These are phyloP conservation scores for Talaromyces sp. DNA, from an alignment of 2,329 filamentous ascomycete species.

Conservation along the genomic window DNA sequence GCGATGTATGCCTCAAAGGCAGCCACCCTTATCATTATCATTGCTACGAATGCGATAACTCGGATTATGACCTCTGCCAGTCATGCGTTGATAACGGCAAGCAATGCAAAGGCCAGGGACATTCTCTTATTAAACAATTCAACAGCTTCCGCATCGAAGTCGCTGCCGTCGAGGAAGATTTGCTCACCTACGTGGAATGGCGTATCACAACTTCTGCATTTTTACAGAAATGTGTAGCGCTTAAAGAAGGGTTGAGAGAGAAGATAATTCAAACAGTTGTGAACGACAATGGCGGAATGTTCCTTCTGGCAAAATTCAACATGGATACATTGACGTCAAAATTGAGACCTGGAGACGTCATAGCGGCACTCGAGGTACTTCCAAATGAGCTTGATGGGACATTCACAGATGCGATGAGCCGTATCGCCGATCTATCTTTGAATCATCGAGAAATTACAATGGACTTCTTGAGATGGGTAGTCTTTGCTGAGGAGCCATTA, in stretches of 20 bases:
- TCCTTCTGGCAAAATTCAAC: not conserved
- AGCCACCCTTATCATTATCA: not conserved
- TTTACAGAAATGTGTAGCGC: not conserved
- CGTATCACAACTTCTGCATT: conserved; percentile 5
- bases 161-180: conserved; percentile 2
- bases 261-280: not conserved
- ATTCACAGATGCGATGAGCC: not conserved
- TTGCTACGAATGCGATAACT: not conserved
- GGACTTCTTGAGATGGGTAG: conserved; percentile 7
- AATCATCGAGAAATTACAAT: not conserved
- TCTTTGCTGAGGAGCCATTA: conserved; percentile 1
- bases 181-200: conserved; percentile 4
- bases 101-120: not conserved
- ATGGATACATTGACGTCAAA: not conserved
- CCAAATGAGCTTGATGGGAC: conserved; percentile 7
- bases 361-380: not conserved
- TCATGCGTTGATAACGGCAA: not conserved
- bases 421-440: not conserved
- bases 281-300: conserved; percentile 1
- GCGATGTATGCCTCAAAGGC: not conserved
- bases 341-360: not conserved
- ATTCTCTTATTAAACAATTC: not conserved
- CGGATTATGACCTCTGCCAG: not conserved
- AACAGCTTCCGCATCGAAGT: conserved; percentile 1
- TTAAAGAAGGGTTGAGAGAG: not conserved